Evolutionary conservation across 495 filamentous ascomycete genomes (phyloP), one percentile per base, ranked within the genome.

Genomic region (Pyrenula massariospora): DNA sequence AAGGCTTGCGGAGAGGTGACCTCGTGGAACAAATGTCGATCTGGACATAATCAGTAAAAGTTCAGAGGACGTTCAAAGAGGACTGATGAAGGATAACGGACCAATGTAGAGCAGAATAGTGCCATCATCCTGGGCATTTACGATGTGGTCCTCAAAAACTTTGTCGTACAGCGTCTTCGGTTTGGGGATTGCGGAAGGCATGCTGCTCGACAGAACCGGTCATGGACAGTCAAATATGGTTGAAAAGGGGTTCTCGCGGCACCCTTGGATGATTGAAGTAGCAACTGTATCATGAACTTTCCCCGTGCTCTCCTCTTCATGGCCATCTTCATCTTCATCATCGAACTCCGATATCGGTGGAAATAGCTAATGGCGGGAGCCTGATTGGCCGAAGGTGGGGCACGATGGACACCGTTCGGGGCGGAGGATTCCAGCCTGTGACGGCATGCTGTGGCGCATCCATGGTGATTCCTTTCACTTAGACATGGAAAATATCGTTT

Each of bases 1-100:
- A 98, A 98, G 48, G 93, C 93, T 88, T 98, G 93, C 82, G 93
- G 93, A 55, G 92, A 96, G 54, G 93, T 97, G 66, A 98, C 93
- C 78, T 98, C 93, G 66, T 98, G 93, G 55, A 96, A 89, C 42
- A 98, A 80, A 78, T 98, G 93, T 68, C 93, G 81, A 71, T 94
- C 88, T 86, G 66, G 61, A 56, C 25, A 59, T 52, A 2, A 22
- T 60, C 12, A 61, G 57, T 22, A 57, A 47, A 42, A 8, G 25
- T 56, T n/a, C 15, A 24, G 36, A 48, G 23, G 31, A 36, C 50
- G 24, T 20, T 55, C 63, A 57, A n/a, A n/a, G n/a, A n/a, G n/a
- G 21, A 53, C 22, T 49, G 11, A 19, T 20, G 31, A 12, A 50
- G 3, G 24, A 24, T 47, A 19, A 60, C 76, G 63, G 77, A 87